phyloP scores from a whole-genome alignment of 805 yeast species.

The Suhomyces kilbournensis region DNA sequence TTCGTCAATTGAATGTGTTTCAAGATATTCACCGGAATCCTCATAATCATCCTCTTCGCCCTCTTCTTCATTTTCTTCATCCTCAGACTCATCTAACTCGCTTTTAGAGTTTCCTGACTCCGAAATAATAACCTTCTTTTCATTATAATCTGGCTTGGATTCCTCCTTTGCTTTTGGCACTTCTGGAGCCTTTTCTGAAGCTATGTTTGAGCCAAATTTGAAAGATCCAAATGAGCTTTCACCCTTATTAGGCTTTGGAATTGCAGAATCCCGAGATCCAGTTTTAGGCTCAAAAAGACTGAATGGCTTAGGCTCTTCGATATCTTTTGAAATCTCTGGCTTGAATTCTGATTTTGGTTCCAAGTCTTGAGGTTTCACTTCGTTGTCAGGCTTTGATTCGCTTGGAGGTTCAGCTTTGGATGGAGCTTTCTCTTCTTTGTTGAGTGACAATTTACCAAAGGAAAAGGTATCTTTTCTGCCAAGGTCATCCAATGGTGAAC shows the following conservation, averaged over 20 bases:
- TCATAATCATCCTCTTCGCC: conserved; percentile 5
- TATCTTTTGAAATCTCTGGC: neutral
- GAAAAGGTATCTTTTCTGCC: neutral
- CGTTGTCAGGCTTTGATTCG: neutral
- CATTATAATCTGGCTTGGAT: neutral
- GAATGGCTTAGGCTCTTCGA: no score
- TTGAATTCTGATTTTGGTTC: neutral
- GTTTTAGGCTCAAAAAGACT: neutral
- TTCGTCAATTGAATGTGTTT: neutral
- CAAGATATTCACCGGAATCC: conserved; percentile 4
- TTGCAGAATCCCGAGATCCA: neutral
- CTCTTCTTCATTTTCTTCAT: conserved; percentile 2
- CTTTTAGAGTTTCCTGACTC: neutral
- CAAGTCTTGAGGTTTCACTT: neutral
- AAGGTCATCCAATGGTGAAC: neutral
- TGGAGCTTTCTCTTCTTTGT: neutral
- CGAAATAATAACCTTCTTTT: neutral
- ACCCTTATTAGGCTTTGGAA: neutral
- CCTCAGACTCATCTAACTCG: neutral
- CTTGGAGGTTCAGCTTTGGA: neutral
- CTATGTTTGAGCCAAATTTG: neutral
- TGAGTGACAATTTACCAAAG: neutral
- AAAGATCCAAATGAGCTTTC: neutral
- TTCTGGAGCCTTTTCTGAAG: neutral
- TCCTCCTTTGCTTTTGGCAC: neutral